Percentiles rank a stretch among this genome's conserved stretches.
phyloP scores from a whole-genome alignment of 352 stramenopile species.

The Pythium brachiatum region DNA sequence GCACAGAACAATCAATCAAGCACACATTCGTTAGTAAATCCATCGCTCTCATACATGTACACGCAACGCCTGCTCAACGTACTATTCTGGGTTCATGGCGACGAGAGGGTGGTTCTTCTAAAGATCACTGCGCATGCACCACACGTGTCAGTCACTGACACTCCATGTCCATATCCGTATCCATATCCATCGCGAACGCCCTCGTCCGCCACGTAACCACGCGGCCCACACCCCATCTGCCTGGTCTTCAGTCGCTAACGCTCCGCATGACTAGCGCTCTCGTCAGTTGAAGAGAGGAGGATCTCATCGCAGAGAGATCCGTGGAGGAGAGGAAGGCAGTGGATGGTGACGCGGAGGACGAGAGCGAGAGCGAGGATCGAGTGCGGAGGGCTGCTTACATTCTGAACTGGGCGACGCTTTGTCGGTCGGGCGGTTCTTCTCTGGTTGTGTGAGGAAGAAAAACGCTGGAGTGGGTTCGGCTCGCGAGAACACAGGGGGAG shows the following conservation, averaged over 20 bases:
- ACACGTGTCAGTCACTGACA: neutral
- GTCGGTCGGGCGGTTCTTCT: slow-evolving; percentile 25
- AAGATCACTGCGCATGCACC: slow-evolving; percentile 11
- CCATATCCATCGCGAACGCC: neutral
- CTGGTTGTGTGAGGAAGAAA: slow-evolving; percentile 35
- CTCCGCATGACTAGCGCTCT: neutral
- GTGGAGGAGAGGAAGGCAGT: neutral
- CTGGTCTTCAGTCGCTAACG: too few relatives aligned
- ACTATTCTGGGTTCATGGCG: slow-evolving; percentile 93
- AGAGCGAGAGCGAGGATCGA: neutral
- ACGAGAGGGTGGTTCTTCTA: slow-evolving; percentile 5
- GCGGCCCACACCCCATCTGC: neutral
- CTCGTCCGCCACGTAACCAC: neutral
- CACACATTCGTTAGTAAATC: neutral
- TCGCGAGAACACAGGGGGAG: slow-evolving; percentile 9
- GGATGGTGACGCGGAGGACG: neutral
- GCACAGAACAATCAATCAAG: slow-evolving; percentile 9
- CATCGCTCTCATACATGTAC: neutral
- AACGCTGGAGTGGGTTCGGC: slow-evolving; percentile 21
- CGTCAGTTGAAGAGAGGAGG: too few relatives aligned
- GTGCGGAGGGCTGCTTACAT: slow-evolving; percentile 14
- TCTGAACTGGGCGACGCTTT: slow-evolving; percentile 28
- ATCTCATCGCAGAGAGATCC: neutral
- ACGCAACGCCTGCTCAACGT: slow-evolving; percentile 31
- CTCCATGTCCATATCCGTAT: neutral